Evolutionary conservation across 2,329 filamentous ascomycete species (phyloP).

Genomic region (Thelonectria rubi): DNA sequence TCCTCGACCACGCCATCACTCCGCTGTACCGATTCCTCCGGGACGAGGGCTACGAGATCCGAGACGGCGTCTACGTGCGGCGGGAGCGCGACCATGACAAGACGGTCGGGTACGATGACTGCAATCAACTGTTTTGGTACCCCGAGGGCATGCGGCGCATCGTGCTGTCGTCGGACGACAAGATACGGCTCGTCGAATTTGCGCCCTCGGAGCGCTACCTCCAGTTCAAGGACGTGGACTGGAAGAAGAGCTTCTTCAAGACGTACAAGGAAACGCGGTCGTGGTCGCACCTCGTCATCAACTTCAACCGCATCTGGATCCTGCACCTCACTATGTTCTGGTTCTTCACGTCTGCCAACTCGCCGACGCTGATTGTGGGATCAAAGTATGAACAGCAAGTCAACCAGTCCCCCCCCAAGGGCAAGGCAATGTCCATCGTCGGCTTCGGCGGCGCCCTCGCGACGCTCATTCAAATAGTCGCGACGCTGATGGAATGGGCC

Average conservation of each 20-base stretch:
- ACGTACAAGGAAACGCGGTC: constrained; percentile 97
- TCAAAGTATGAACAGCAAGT: constrained; percentile 81
- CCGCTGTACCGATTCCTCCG: constrained; percentile 94
- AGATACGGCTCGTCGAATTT: constrained; percentile 91
- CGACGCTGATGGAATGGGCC: constrained; percentile 88
- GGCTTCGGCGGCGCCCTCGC: constrained; percentile 87
- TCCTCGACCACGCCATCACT: constrained; percentile 93
- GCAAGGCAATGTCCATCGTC: constrained; percentile 84
- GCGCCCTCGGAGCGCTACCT: constrained; percentile 87
- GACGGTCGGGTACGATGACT: constrained; percentile 97
- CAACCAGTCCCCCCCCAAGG: constrained; percentile 76
- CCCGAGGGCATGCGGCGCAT: constrained; percentile 97
- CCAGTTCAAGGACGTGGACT: constrained; percentile 91
- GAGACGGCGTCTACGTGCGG: constrained; percentile 93
- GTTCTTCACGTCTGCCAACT: constrained; percentile 96
- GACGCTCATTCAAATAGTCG: constrained; percentile 84
- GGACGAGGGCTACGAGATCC: constrained; percentile 97
- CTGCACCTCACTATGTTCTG: constrained; percentile 95
- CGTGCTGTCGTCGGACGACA: constrained; percentile 78
- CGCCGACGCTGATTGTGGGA: constrained; percentile 83
- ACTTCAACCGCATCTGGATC: constrained; percentile 99
- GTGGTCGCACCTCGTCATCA: constrained; percentile 96
- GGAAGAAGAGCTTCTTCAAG: constrained; percentile 99
- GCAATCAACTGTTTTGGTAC: constrained; percentile 99
- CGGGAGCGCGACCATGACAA: constrained; percentile 92